phyloP scores from a whole-genome alignment of 352 stramenopile species.

The Phytophthora quininea region DNA sequence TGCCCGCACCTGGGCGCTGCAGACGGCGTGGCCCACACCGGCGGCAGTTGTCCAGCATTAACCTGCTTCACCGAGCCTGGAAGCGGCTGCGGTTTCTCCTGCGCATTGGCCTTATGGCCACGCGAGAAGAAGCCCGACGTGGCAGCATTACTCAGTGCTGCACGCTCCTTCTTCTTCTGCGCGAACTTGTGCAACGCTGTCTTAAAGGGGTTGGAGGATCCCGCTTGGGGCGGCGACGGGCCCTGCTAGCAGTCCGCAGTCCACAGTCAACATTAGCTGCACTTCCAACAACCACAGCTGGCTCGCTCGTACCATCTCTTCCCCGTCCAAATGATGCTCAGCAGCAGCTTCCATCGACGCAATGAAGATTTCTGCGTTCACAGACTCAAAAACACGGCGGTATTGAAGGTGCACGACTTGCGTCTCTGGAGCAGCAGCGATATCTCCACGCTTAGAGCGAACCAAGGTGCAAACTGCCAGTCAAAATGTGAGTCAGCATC shows the following conservation, averaged over 20 bases:
- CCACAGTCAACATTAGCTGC: conserved; percentile 1
- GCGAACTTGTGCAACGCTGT: conserved; percentile 82
- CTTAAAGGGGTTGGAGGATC: conserved; percentile 75
- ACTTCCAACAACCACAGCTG: not conserved
- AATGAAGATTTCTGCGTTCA: not conserved
- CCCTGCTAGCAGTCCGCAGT: conserved; percentile 22
- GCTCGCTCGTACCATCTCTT: not conserved
- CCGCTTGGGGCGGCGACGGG: conserved; percentile 25
- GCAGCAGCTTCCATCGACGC: not conserved
- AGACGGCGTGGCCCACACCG: conserved; percentile 76
- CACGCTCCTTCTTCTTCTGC: conserved; percentile 79
- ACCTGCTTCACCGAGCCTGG: conserved; percentile 81
- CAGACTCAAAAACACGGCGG: too few species aligned
- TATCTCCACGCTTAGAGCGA: not conserved
- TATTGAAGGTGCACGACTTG: not conserved
- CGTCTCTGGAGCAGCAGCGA: not conserved
- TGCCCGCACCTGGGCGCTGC: conserved; percentile 49
- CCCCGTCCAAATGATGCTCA: not conserved
- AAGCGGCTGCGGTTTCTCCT: conserved; percentile 52
- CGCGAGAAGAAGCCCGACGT: conserved; percentile 79
- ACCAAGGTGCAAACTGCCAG: not conserved
- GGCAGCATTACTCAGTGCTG: conserved; percentile 42
- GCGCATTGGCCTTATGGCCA: conserved; percentile 37
- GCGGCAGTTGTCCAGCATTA: conserved; percentile 69
- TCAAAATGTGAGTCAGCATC: not conserved